These are phyloP conservation scores for Fusarium fracticaudum DNA, from an alignment of 2,329 filamentous ascomycete genomes.

Conservation along the genomic window DNA sequence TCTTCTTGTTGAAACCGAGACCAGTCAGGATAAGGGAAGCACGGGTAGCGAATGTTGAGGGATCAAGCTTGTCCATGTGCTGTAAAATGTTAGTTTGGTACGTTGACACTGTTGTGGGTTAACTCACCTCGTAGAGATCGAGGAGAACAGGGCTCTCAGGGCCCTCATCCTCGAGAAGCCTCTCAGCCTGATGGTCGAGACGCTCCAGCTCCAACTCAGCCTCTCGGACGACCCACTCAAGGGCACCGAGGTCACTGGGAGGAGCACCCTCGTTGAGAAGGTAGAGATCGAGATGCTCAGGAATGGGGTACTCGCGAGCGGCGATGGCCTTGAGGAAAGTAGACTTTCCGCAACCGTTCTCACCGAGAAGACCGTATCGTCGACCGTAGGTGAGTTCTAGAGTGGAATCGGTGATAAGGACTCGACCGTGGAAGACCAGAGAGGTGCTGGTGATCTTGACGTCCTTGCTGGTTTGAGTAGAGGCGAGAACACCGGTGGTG, in stretches of 20 bases:
- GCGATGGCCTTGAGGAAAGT: conserved; percentile 97
- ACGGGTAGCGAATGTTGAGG: conserved; percentile 94
- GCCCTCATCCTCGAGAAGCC: conserved; percentile 89
- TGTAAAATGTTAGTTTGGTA: conserved; percentile 51
- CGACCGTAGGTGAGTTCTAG: conserved; percentile 93
- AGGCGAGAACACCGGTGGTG: conserved; percentile 95
- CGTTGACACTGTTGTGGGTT: background rate
- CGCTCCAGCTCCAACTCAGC: conserved; percentile 92
- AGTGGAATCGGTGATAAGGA: conserved; percentile 92
- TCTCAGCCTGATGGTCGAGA: conserved; percentile 88
- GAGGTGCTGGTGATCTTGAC: conserved; percentile 96
- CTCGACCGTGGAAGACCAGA: conserved; percentile 96
- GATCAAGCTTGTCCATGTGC: conserved; percentile 99
- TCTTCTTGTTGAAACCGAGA: conserved; percentile 98
- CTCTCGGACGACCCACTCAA: conserved; percentile 97
- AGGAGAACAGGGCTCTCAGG: conserved; percentile 90
- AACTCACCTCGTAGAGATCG: conserved; percentile 91
- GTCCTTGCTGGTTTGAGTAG: conserved; percentile 85
- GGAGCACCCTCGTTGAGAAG: conserved; percentile 97
- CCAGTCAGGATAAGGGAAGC: conserved; percentile 96
- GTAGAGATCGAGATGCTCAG: conserved; percentile 97
- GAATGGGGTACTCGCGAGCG: conserved; percentile 93
- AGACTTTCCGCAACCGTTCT: conserved; percentile 99
- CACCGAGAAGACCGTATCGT: conserved; percentile 92
- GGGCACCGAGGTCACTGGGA: conserved; percentile 84